Percentiles rank a stretch among this genome's conserved stretches.
These are phyloP conservation scores for Nakazawaea siamensis DNA, from an alignment of 805 yeast species.

Conservation along the genomic window DNA sequence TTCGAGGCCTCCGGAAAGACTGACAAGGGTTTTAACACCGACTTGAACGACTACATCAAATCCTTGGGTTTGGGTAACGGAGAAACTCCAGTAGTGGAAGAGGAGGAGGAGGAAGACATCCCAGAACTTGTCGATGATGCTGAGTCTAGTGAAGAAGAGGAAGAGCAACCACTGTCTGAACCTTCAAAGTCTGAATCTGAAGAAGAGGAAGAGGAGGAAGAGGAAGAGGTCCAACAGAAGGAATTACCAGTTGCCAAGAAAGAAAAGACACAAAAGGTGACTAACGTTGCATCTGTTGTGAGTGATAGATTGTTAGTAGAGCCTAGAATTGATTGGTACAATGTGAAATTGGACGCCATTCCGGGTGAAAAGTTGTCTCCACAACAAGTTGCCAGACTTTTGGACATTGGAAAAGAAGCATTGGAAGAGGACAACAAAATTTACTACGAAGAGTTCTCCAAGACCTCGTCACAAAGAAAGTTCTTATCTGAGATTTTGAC, in stretches of 20 bases:
- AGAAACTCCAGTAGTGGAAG: conserved; percentile 27
- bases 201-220: conserved; percentile 25
- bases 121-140: conserved; percentile 28
- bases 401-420: conserved; percentile 56
- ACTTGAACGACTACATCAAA: conserved; percentile 55
- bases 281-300: conserved; percentile 37
- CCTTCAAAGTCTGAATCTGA: conserved; percentile 30
- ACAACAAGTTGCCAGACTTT: conserved; percentile 52
- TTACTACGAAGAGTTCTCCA: conserved; percentile 67
- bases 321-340: conserved; percentile 71
- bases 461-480: conserved; percentile 73
- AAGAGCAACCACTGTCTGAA: conserved; percentile 24
- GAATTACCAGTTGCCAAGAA: conserved; percentile 10
- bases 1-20: conserved; percentile 33
- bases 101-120: conserved; percentile 11
- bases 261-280: conserved; percentile 16
- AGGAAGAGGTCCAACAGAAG: conserved; percentile 21
- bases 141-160: conserved; percentile 28
- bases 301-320: conserved; percentile 51
- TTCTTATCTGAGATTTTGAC: conserved; percentile 83
- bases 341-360: conserved; percentile 34
- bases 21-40: conserved; percentile 39
- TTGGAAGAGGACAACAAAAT: conserved; percentile 63
- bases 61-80: conserved; percentile 52
- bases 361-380: conserved; percentile 32